A percentile compares a stretch with the other conserved stretches of the same genome.
Evolutionary conservation across 2,329 filamentous ascomycete genomes (phyloP).

Genomic region (Xylariaceae sp.): DNA sequence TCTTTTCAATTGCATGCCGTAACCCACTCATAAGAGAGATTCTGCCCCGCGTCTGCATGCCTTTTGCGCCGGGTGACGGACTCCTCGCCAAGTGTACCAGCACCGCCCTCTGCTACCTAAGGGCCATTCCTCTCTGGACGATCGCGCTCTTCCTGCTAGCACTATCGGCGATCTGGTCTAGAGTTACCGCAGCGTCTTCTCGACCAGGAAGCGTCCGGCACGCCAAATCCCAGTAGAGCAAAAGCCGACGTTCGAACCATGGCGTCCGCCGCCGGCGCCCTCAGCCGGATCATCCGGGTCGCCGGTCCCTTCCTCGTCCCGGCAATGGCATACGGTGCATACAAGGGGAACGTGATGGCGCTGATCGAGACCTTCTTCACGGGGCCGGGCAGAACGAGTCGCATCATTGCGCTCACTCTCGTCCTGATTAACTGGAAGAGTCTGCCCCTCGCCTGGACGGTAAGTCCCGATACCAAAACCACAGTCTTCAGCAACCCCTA

Average conservation of each 20-base stretch:
- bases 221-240: constrained; percentile 1
- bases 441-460: constrained; percentile 70
- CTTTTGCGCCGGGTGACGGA: constrained; percentile 23
- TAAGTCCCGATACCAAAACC: constrained; percentile 38
- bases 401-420: constrained; percentile 50
- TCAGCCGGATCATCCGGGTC: constrained; percentile 20
- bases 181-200: constrained; percentile 17
- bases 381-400: constrained; percentile 49
- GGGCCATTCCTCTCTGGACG: constrained; percentile 39
- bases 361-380: constrained; percentile 43
- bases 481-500: neutral
- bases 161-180: constrained; percentile 33
- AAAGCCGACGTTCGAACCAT: constrained; percentile 19
- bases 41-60: constrained; percentile 21
- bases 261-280: constrained; percentile 26
- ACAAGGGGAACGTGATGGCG: constrained; percentile 39
- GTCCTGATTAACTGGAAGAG: constrained; percentile 66
- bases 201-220: constrained; percentile 8
- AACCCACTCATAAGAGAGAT: neutral
- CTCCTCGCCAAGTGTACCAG: constrained; percentile 40
- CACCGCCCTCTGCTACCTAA: constrained; percentile 38
- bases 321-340: constrained; percentile 43
- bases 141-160: constrained; percentile 37
- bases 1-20: neutral
- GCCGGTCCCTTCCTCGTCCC: constrained; percentile 40